These are phyloP conservation scores for Barbatosphaeria neglecta DNA, from an alignment of 495 filamentous ascomycete species.

Conservation along the genomic window DNA sequence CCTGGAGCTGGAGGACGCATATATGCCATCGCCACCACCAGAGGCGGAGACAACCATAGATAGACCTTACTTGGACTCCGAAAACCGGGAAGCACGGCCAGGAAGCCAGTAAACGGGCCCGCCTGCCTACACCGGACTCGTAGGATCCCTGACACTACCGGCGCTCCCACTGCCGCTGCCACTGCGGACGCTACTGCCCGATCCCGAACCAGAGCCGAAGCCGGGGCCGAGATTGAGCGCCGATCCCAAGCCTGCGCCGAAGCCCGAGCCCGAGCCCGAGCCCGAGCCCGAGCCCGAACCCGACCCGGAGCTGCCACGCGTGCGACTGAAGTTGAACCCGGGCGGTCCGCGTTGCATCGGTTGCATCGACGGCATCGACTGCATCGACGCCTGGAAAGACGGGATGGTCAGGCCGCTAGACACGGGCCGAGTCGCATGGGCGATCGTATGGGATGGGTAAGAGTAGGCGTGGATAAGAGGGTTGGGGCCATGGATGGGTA, in stretches of 20 bases:
- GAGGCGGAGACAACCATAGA: too few relatives aligned
- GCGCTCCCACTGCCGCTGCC: constrained; percentile 17
- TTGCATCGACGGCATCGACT: background rate
- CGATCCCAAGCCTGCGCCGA: constrained; percentile 1
- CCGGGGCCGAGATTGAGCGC: constrained; percentile 4
- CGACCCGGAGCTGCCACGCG: constrained; percentile 9
- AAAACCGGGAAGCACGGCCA: background rate
- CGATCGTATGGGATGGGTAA: background rate
- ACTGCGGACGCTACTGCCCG: constrained; percentile 22
- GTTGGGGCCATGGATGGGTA: background rate
- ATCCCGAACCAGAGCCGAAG: constrained; percentile 11
- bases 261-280: constrained; percentile 14
- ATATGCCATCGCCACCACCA: too few relatives aligned
- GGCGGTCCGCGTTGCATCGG: constrained; percentile 14
- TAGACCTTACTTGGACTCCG: background rate
- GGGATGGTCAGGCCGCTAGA: background rate
- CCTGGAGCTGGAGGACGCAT: too few relatives aligned
- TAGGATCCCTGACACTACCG: constrained; percentile 14
- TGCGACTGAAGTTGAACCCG: constrained; percentile 9
- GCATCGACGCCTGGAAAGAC: constrained; percentile 1
- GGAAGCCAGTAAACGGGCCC: background rate
- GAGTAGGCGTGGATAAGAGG: constrained; percentile 1
- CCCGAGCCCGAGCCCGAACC: constrained; percentile 10
- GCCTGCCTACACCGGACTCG: constrained; percentile 16
- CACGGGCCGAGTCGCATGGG: constrained; percentile 1